A percentile compares a stretch with the other conserved stretches of the same genome.
Evolutionary conservation across 2,329 filamentous ascomycete genomes (phyloP).

Genomic region (Cladosporium austrohemisphaericum): DNA sequence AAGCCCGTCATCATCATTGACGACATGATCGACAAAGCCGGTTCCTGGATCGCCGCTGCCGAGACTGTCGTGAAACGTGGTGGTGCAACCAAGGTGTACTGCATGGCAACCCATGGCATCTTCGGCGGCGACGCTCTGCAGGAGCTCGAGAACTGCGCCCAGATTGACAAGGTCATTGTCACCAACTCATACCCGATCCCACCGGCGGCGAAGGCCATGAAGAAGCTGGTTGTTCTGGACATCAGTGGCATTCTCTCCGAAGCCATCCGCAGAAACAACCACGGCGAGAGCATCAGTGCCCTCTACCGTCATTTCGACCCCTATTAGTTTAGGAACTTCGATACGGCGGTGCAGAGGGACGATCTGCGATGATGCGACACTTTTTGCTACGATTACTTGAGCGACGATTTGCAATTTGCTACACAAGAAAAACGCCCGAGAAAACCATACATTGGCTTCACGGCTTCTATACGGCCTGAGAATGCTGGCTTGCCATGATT

Average conservation of each 20-base stretch:
- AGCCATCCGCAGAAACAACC: slow-evolving; percentile 92
- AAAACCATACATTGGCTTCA: not conserved
- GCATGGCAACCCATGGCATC: slow-evolving; percentile 93
- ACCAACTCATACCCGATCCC: slow-evolving; percentile 96
- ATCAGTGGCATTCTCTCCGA: slow-evolving; percentile 84
- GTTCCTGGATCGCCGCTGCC: slow-evolving; percentile 94
- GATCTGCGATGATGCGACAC: too few relatives aligned
- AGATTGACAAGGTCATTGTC: slow-evolving; percentile 89
- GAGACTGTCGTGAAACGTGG: slow-evolving; percentile 95
- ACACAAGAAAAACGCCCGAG: not conserved
- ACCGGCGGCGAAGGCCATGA: slow-evolving; percentile 65
- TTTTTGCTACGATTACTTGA: not conserved
- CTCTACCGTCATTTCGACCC: slow-evolving; percentile 45
- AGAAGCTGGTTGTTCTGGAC: slow-evolving; percentile 86
- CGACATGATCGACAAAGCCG: slow-evolving; percentile 98
- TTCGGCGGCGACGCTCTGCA: slow-evolving; percentile 87
- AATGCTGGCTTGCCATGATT: not conserved
- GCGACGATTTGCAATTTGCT: not conserved
- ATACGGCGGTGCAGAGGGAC: not conserved
- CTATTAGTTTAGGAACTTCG: slow-evolving; percentile 1
- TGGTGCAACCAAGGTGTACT: slow-evolving; percentile 88
- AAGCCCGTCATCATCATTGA: slow-evolving; percentile 91
- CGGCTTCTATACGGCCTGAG: not conserved
- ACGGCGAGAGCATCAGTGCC: slow-evolving; percentile 74
- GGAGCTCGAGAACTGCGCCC: slow-evolving; percentile 86